Evolutionary conservation across 179 eudicot species (phyloP), one percentile per base, ranked within the genome.

Genomic region (Nepenthes alata): DNA sequence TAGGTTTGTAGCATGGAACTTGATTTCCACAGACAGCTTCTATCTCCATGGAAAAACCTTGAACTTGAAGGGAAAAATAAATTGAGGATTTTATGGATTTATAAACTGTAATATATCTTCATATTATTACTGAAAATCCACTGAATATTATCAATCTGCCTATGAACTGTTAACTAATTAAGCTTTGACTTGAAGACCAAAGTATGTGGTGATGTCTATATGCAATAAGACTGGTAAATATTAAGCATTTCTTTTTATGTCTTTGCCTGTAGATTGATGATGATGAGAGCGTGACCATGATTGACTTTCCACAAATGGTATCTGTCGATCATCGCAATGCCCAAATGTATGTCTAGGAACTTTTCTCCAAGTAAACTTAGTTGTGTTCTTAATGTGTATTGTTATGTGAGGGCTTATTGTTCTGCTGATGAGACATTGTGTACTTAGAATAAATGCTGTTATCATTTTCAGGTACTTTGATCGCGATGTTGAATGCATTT

Each of bases 241-340:
- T 45, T 45, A 45, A 45, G 49, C 6, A 45, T 55, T 44, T 41
- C 36, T 65, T 53, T 6, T 3, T 14, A 47, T 37, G 47, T 50
- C 7, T 6, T 72, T 56, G 35, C 65, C 38, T 74, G 74, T 69
- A 89, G 97, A 87, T 93, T 75, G 90, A 87, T 68, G 95, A 93
- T 65, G 88, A 89, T 67, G 98, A 93, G 78, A 85, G 77, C 58
- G 69, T 93, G 64, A 93, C 98, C 13, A 74, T 93, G 84, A 93
- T 93, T 70, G 98, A 93, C 78, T 93, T 93, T 69, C 98, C 98
- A 2, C 98, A 93, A 70, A 93, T 93, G 98, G 96, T 93, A 16
- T 93, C 98, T 12, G 87, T 89, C 14, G 78, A 87, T 76, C 98
- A 93, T 76, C 79, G 72, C 47, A 93, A 89, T 75, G 98, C 98